A percentile compares a stretch with the other conserved stretches of the same genome.
These are phyloP conservation scores for Pythium apleroticum DNA, from an alignment of 352 stramenopile genomes.

Conservation along the genomic window DNA sequence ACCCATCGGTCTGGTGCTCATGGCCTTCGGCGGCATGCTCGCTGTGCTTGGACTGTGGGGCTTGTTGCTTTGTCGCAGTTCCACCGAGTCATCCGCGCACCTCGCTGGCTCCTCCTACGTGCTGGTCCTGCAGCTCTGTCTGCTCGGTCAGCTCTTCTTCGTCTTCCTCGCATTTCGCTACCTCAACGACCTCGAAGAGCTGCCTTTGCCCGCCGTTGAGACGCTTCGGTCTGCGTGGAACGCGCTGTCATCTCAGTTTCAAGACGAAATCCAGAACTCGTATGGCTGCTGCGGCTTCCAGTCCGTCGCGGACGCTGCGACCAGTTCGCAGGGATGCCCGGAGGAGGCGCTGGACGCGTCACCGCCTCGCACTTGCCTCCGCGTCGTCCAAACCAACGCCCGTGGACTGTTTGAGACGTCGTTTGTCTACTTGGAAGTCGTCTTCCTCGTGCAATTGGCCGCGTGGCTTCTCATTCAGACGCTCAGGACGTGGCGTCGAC, in stretches of 20 bases:
- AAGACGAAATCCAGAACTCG: conserved; percentile 29
- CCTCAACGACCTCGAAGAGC: conserved; percentile 24
- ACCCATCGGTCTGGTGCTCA: conserved; percentile 27
- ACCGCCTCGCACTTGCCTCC: conserved; percentile 28
- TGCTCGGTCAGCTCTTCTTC: conserved; percentile 22
- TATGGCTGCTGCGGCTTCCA: conserved; percentile 40
- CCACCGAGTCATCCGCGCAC: conserved; percentile 8
- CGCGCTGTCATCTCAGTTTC: conserved; percentile 2
- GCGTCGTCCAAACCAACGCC: conserved; percentile 20
- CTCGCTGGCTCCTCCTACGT: conserved; percentile 16
- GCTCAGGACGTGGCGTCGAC: conserved; percentile 27
- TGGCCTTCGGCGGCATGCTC: conserved; percentile 23
- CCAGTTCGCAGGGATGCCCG: conserved; percentile 20
- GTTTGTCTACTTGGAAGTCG: conserved; percentile 25
- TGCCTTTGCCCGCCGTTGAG: conserved; percentile 12
- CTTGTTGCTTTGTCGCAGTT: not conserved
- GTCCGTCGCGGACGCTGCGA: conserved; percentile 14
- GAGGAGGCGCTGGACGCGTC: conserved; percentile 32
- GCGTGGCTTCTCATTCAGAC: conserved; percentile 24
- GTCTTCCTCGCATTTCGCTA: conserved; percentile 26
- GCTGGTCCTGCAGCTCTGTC: conserved; percentile 12
- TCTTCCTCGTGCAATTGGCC: conserved; percentile 28
- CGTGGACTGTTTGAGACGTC: conserved; percentile 27
- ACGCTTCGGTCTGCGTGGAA: conserved; percentile 23
- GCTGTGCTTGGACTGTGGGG: conserved; percentile 14